Evolutionary conservation across 2,329 filamentous ascomycete species (phyloP).

Genomic region (Scedosporium minutisporum): DNA sequence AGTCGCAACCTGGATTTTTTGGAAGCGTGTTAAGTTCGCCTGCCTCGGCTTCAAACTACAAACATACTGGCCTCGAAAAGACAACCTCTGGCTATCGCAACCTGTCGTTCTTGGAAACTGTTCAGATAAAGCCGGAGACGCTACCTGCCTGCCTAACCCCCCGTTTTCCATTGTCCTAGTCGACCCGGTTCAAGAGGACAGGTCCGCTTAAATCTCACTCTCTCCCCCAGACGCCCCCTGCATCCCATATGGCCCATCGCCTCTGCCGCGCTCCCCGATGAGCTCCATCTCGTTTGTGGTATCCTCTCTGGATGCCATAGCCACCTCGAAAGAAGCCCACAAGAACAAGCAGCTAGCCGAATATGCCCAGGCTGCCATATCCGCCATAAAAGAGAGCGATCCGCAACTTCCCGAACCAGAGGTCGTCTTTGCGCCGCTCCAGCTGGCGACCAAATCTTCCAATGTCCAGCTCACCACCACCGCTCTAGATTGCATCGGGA

Average conservation of each 20-base stretch:
- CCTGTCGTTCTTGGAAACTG: neutral
- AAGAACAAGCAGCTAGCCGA: constrained; percentile 78
- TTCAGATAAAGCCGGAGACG: no score
- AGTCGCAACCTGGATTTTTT: constrained; percentile 5
- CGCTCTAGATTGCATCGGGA: constrained; percentile 94
- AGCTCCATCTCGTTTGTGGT: constrained; percentile 95
- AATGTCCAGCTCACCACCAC: constrained; percentile 81
- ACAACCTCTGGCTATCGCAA: neutral
- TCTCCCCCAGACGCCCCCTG: neutral
- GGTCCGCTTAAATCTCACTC: neutral
- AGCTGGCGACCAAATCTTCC: constrained; percentile 77
- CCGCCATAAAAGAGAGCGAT: constrained; percentile 78
- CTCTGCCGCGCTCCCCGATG: constrained; percentile 49
- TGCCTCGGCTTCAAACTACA: neutral
- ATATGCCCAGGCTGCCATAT: constrained; percentile 69
- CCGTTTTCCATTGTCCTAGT: neutral
- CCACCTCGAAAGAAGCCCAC: constrained; percentile 80
- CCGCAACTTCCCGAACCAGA: constrained; percentile 78
- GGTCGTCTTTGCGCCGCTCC: constrained; percentile 80
- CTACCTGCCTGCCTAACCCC: neutral
- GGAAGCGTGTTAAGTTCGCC: constrained; percentile 8
- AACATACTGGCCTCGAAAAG: neutral
- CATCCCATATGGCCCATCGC: constrained; percentile 34
- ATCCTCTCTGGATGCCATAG: constrained; percentile 85
- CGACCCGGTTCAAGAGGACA: neutral